Conservation (phyloP, 2,329 filamentous ascomycete genomes). For the Aplosporella prunicola region DNA sequence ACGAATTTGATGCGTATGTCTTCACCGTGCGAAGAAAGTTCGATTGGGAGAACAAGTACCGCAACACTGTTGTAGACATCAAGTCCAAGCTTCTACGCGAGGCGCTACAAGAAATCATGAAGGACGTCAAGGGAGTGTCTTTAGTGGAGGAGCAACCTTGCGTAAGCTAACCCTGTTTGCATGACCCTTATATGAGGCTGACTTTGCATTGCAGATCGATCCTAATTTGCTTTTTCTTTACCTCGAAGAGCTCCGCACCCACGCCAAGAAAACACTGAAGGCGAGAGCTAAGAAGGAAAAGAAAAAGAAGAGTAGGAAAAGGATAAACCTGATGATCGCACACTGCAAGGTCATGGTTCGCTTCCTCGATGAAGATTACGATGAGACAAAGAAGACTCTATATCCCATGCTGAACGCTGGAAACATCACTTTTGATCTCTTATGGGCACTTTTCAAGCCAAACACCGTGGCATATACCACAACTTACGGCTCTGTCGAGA, state of each 20-base stretch:
- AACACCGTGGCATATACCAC: slow-evolving; percentile 68
- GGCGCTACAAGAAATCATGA: slow-evolving; percentile 61
- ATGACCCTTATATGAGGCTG: too few species aligned
- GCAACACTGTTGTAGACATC: slow-evolving; percentile 67
- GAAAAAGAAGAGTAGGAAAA: slow-evolving; percentile 52
- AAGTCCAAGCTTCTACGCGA: slow-evolving; percentile 73
- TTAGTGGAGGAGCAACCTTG: slow-evolving; percentile 71
- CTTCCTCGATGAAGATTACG: slow-evolving; percentile 76
- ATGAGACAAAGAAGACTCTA: slow-evolving; percentile 66
- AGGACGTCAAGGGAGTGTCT: slow-evolving; percentile 67
- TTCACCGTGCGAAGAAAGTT: slow-evolving; percentile 79
- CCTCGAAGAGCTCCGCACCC: slow-evolving; percentile 62
- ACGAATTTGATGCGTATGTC: slow-evolving; percentile 65
- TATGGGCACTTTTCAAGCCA: slow-evolving; percentile 86
- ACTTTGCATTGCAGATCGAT: too few species aligned
- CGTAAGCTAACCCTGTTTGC: slow-evolving; percentile 1
- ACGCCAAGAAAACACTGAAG: slow-evolving; percentile 55
- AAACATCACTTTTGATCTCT: slow-evolving; percentile 77
- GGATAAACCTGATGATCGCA: slow-evolving; percentile 47
- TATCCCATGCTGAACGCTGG: slow-evolving; percentile 73
- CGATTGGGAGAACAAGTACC: slow-evolving; percentile 74
- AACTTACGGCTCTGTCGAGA: slow-evolving; percentile 66
- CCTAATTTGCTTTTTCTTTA: slow-evolving; percentile 49
- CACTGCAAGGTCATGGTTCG: slow-evolving; percentile 64
- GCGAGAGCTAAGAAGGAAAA: slow-evolving; percentile 47